Percentiles rank a stretch among this genome's conserved stretches.
Evolutionary conservation across 495 filamentous ascomycete species (phyloP).

Genomic region (Aspergillus wentii): DNA sequence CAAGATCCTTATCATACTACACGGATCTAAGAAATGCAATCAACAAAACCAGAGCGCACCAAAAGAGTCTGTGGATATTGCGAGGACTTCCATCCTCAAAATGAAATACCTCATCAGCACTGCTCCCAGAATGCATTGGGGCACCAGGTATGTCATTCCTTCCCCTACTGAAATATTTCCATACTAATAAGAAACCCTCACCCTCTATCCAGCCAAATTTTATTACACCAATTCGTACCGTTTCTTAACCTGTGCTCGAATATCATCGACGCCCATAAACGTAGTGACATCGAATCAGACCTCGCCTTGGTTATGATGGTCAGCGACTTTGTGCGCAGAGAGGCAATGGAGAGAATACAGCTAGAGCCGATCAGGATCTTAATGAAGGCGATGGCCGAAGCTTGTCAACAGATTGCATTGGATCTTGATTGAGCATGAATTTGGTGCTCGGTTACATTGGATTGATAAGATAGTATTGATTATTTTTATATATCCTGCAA

Average conservation of each 20-base stretch:
- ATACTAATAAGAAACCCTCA: neutral
- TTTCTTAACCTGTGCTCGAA: conserved; percentile 9
- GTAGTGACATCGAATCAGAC: conserved; percentile 2
- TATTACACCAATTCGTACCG: conserved; percentile 13
- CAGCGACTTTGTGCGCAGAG: conserved; percentile 5
- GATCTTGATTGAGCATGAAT: too few species aligned
- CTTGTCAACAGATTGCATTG: too few species aligned
- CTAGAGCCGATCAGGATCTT: conserved; percentile 7
- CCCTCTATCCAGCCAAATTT: conserved; percentile 4
- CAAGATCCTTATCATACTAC: conserved; percentile 16
- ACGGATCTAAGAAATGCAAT: conserved; percentile 12
- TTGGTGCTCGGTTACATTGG: too few species aligned
- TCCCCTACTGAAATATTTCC: neutral
- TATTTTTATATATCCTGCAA: too few species aligned
- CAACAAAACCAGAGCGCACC: conserved; percentile 1
- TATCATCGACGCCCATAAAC: conserved; percentile 5
- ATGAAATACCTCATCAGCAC: neutral
- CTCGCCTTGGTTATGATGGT: conserved; percentile 6
- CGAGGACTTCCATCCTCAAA: conserved; percentile 2
- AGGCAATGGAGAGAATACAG: conserved; percentile 4
- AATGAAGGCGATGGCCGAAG: conserved; percentile 2
- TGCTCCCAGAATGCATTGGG: conserved; percentile 1
- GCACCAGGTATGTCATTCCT: conserved; percentile 5
- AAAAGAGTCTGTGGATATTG: conserved; percentile 2
- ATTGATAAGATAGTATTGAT: too few species aligned